phyloP scores from a whole-genome alignment of 2,329 filamentous ascomycete species.

The Curvularia eragrostidis region DNA sequence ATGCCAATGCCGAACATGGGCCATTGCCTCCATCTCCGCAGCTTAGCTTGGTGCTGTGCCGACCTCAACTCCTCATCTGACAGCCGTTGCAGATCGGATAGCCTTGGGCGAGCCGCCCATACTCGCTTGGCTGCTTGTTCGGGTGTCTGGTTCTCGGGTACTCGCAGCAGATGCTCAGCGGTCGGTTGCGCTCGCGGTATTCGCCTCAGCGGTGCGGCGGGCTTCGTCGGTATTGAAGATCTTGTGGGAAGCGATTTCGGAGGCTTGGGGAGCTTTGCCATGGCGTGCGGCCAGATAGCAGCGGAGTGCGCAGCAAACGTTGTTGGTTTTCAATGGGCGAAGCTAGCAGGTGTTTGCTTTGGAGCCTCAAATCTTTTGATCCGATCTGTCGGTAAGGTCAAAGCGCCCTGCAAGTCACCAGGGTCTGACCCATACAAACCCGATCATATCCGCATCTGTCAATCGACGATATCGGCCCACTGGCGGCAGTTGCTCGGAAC shows the following conservation, averaged over 20 bases:
- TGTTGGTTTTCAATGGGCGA: slow-evolving; percentile 27
- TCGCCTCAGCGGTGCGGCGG: slow-evolving; percentile 25
- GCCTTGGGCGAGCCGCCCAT: slow-evolving; percentile 35
- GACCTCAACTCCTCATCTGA: slow-evolving; percentile 39
- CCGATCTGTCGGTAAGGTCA: slow-evolving; percentile 23
- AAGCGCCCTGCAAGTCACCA: slow-evolving; percentile 24
- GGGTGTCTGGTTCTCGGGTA: slow-evolving; percentile 23
- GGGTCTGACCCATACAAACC: slow-evolving; percentile 33
- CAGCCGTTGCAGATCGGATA: slow-evolving; percentile 34
- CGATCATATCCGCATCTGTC: slow-evolving; percentile 24
- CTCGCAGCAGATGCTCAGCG: slow-evolving; percentile 20
- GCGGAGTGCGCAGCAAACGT: slow-evolving; percentile 8
- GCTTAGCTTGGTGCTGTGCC: slow-evolving; percentile 35
- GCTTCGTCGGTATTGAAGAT: slow-evolving; percentile 28
- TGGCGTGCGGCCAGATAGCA: slow-evolving; percentile 26
- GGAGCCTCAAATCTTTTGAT: slow-evolving; percentile 25
- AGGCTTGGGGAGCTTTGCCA: slow-evolving; percentile 45
- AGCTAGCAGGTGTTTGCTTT: slow-evolving; percentile 15
- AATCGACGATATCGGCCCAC: slow-evolving; percentile 40
- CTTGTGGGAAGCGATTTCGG: slow-evolving; percentile 32
- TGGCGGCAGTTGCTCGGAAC: slow-evolving; percentile 11
- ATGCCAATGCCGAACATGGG: slow-evolving; percentile 42
- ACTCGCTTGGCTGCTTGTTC: slow-evolving; percentile 28
- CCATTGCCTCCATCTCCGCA: slow-evolving; percentile 41
- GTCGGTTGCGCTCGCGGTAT: slow-evolving; percentile 21